These are phyloP conservation scores for Aquilaria agallochum DNA, from an alignment of 441 rosid species.

Conservation along the genomic window DNA sequence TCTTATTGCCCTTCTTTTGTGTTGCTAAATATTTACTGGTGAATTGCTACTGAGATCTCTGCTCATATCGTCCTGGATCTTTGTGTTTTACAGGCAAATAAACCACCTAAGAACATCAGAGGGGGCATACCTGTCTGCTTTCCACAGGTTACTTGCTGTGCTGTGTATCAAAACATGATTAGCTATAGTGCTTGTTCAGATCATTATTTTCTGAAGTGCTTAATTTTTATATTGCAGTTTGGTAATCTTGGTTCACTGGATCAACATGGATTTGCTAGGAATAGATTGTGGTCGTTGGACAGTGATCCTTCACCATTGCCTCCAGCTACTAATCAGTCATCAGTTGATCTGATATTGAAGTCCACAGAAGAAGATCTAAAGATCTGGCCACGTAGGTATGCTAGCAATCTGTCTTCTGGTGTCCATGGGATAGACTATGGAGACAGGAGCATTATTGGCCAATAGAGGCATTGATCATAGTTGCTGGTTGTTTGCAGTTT, in stretches of 20 bases:
- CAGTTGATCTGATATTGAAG: constrained; percentile 54
- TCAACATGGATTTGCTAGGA: constrained; percentile 64
- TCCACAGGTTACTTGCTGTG: constrained; percentile 47
- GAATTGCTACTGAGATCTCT: neutral
- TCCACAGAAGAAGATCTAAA: constrained; percentile 55
- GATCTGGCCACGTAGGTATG: constrained; percentile 63
- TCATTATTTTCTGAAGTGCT: constrained; percentile 9
- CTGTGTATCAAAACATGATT: neutral
- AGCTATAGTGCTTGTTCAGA: neutral
- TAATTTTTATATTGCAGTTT: constrained; percentile 31
- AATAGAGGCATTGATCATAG: no score
- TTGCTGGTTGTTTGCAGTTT: constrained; percentile 37
- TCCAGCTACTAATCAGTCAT: constrained; percentile 40
- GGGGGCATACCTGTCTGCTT: constrained; percentile 66
- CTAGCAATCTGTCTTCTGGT: constrained; percentile 4
- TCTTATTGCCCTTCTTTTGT: neutral
- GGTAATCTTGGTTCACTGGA: constrained; percentile 57
- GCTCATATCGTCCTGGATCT: constrained; percentile 3
- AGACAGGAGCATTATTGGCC: no score
- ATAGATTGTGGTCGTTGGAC: constrained; percentile 53
- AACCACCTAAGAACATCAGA: constrained; percentile 53
- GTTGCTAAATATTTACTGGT: neutral
- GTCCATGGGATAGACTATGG: neutral
- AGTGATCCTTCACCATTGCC: constrained; percentile 59
- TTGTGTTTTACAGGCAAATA: constrained; percentile 33